Base-by-base conservation (phyloP, 208 protist genomes). In the Crithidia fasciculata region DNA sequence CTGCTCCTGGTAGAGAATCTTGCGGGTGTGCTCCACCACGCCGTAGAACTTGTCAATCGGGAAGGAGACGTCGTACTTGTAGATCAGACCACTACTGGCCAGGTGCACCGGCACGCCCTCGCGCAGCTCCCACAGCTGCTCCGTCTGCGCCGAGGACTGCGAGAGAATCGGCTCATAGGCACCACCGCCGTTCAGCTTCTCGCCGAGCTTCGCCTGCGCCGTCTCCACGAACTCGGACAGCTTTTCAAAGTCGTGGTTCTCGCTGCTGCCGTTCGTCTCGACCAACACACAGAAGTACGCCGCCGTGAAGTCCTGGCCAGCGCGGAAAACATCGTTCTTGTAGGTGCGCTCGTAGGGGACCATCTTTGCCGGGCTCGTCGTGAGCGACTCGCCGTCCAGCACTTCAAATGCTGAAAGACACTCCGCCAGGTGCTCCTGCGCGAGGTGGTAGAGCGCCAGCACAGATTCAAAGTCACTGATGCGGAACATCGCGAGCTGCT, bases 381-480 rank as follows among this genome's bases (percentile, higher is more conserved):
- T 18, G 44, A 98, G 82, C 7, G 89, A 97, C 43, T 89, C 74
- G 28, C 72, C 77, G 69, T 99, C 97, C 74, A 98, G 87, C 64
- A 98, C 97, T 74, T 98, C 96, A 69, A 97, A 97, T 5, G 95
- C 94, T n/a, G 92, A 97, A 13, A 99, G 80, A 56, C 96, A 97
- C 77, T 98, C 96, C 28, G 93, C 89, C 2, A 98, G 82, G 63
- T 96, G 61, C 47, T 79, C 45, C 81, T 98, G 95, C 1, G 95
- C 93, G 13, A 89, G 64, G 10, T 80, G 72, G 44, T 97, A 92
- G 0, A 95, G 71, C 45, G 76, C 57, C 64, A 95, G 74, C 4
- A 98, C 91, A 3, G 76, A 69, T 18, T 80, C 83, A 65, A 98
- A 98, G 39, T 72, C 69, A 0, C 66, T 57, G 55, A 95, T 76